These are phyloP conservation scores for Bothriochloa decipiens DNA, from an alignment of 176 grass and related monocot genomes.

Conservation along the genomic window DNA sequence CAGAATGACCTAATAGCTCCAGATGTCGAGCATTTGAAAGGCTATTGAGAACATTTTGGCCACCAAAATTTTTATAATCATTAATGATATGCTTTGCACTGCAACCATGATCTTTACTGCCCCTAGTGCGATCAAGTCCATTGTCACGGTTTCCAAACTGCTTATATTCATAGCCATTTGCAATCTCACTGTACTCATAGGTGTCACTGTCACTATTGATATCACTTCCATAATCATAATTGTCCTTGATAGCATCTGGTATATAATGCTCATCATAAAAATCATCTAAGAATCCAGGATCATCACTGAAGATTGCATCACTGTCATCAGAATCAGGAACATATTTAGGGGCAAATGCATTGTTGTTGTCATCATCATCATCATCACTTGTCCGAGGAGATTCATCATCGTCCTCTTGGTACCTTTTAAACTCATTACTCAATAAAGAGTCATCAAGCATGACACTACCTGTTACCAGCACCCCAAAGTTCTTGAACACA, in stretches of 20 bases:
- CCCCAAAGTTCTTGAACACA: slow-evolving; percentile 23
- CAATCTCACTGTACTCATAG: slow-evolving; percentile 39
- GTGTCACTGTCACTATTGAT: slow-evolving; percentile 42
- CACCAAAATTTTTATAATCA: slow-evolving; percentile 8
- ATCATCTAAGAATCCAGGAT: neutral
- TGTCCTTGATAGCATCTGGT: neutral
- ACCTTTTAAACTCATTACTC: neutral
- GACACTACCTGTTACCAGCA: slow-evolving; percentile 14
- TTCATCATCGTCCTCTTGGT: neutral
- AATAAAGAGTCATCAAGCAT: slow-evolving; percentile 39
- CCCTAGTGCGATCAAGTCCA: neutral
- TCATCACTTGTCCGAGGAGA: slow-evolving; percentile 12
- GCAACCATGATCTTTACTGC: slow-evolving; percentile 5
- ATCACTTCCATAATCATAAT: slow-evolving; percentile 33
- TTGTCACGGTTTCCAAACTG: neutral
- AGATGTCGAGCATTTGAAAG: slow-evolving; percentile 30
- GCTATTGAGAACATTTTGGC: slow-evolving; percentile 18
- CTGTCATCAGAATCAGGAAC: neutral
- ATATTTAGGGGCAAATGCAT: neutral
- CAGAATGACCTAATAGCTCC: slow-evolving; percentile 27
- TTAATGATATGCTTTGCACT: slow-evolving; percentile 3
- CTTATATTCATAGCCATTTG: slow-evolving; percentile 11
- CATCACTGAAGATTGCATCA: neutral
- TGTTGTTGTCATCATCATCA: slow-evolving; percentile 5
- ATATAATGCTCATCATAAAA: neutral